Conservation (phyloP, 2,329 filamentous ascomycete genomes). For the Epichloe uncinata region DNA sequence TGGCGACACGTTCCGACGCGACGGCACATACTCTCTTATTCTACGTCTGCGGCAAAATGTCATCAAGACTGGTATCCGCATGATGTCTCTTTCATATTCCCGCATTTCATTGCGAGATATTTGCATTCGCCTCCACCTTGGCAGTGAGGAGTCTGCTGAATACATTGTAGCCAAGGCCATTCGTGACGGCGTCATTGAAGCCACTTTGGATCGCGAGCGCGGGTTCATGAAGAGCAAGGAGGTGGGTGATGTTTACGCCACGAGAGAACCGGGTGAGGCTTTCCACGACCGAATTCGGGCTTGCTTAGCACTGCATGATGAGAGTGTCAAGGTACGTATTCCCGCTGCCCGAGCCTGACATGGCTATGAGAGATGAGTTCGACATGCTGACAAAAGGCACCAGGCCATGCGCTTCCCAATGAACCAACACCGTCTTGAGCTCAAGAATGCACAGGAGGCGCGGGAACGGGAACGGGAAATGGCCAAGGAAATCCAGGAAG, state of each 20-base stretch:
- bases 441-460: conserved; percentile 98
- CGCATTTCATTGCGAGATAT: conserved; percentile 95
- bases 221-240: conserved; percentile 99
- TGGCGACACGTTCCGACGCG: conserved; percentile 74
- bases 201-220: conserved; percentile 81
- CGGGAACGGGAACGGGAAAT: conserved; percentile 90
- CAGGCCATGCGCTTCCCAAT: conserved; percentile 98
- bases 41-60: conserved; percentile 93
- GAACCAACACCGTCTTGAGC: conserved; percentile 94
- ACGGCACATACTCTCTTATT: conserved; percentile 91
- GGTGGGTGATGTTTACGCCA: conserved; percentile 89
- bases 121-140: conserved; percentile 84
- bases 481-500: conserved; percentile 97
- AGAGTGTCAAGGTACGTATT: conserved; percentile 82
- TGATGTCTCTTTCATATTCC: conserved; percentile 98
- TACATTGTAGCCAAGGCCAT: conserved; percentile 99
- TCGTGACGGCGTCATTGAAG: conserved; percentile 92
- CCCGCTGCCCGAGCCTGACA: neutral
- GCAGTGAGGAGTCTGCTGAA: conserved; percentile 93
- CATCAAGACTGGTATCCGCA: conserved; percentile 97
- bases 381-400: conserved; percentile 8
- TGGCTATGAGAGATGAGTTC: neutral
- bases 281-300: conserved; percentile 96
- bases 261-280: conserved; percentile 85
- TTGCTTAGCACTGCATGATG: conserved; percentile 83